Base-by-base conservation (phyloP, 2,329 filamentous ascomycete genomes). In the Verruconis gallopava region DNA sequence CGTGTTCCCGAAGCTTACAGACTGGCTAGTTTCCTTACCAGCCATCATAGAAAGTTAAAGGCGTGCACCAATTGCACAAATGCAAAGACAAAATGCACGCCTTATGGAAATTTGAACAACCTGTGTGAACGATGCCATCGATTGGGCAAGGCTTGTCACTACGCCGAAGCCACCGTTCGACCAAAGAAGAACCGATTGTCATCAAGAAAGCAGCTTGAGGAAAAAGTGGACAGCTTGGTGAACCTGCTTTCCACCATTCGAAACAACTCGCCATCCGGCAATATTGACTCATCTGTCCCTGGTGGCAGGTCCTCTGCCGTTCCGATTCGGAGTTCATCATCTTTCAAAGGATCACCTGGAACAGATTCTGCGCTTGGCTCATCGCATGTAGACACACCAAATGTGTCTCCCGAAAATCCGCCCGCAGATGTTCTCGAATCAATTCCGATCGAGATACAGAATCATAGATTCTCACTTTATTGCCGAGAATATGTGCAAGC, bases 81-180 rank as follows among this genome's bases (percentile, higher is more conserved):
- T 30, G 25, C 25, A n/a, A 30, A 30, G n/a, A 30, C 25, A 30
- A 30, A 30, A 30, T 30, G 25, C 25, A 30, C 25, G n/a, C 25
- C 25, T n/a, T 30, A 30, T n/a, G 25, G 25, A 9, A 30, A 30
- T n/a, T n/a, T 30, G 9, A 30, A 30, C 25, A 30, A 30, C n/a
- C 25, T 30, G 25, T 30, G 25, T n/a, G 25, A 30, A n/a, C 25
- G 25, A 9, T 30, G 25, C 25, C 25, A 30, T 9, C 6, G 25
- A 30, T n/a, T 30, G n/a, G 25, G 25, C 25, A 30, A 30, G 25
- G 9, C 6, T n/a, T 30, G 25, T n/a, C 6, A 9, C 25, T 30
- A 30, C 25, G 25, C 25, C 25, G 25, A 30, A 30, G 25, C 25
- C 25, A 30, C 25, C 6, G 25, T 30, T 9, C 25, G 25, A 9